Base-by-base conservation (phyloP, 2,329 filamentous ascomycete genomes). In the Fusarium stilboides region DNA sequence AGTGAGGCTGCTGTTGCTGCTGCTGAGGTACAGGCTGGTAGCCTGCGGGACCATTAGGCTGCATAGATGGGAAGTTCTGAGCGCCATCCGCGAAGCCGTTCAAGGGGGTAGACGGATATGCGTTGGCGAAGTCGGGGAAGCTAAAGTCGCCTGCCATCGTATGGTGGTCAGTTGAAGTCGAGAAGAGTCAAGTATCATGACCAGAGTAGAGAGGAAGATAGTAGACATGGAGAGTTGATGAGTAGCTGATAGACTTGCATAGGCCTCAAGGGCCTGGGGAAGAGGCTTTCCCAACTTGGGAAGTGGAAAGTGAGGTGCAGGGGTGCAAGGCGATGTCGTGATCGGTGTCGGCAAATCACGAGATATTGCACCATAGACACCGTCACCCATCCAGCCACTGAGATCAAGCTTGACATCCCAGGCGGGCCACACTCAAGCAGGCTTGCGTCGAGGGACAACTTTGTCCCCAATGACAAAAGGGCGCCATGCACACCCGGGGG, bases 341-440 rank as follows among this genome's bases (percentile, higher is more conserved):
- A 75, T 75, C 66, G 63, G 62, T 63, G 50, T 52, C 62, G 65
- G 71, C 62, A 81, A 80, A 83, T 88, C 87, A 88, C 86, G 86
- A 82, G 86, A 78, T 86, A 89, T 89, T 84, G 85, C 87, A 85
- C 83, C 86, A 89, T 89, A 82, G 78, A 72, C 76, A 72, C 77
- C 77, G 83, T 83, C 84, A 4, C 82, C 81, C 79, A 80, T 62
- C 57, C 62, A 65, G 65, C 69, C 70, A 76, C 62, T 76, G 68
- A 71, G 60, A 74, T 63, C 68, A 59, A 66, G 62, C 54, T 61
- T 62, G 49, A 50, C 50, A 57, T 57, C 63, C 60, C 37, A 44
- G 46, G 53, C 61, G 62, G 63, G 68, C 70, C 73, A 74, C 70
- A 65, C 73, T 64, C 31, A 51, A 59, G 49, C 51, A 61, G 70